Evolutionary conservation across 352 stramenopile species (phyloP).

Genomic region (Phytophthora agathidicida): DNA sequence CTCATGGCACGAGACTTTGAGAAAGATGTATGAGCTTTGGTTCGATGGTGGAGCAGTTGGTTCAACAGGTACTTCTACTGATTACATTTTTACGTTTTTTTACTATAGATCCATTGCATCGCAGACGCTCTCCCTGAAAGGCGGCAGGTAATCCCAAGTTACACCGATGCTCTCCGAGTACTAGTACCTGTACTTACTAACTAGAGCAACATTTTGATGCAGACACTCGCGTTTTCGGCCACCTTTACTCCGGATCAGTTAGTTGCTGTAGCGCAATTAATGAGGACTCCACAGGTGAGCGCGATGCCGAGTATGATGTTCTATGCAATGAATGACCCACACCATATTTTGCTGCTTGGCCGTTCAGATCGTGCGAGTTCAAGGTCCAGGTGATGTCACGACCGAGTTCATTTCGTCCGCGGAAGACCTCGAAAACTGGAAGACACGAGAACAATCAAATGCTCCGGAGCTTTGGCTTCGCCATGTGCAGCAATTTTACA

Average conservation of each 20-base stretch:
- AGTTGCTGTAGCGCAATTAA: conserved; percentile 46
- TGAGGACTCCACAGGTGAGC: conserved; percentile 66
- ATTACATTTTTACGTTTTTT: background rate
- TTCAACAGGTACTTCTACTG: conserved; percentile 1
- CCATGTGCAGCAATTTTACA: conserved; percentile 75
- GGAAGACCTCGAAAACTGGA: conserved; percentile 49
- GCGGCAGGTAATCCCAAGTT: conserved; percentile 53
- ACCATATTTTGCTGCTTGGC: background rate
- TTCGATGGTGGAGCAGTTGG: no score
- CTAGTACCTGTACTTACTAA: no score
- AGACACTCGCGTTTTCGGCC: conserved; percentile 81
- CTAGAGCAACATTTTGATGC: no score
- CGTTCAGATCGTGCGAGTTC: conserved; percentile 69
- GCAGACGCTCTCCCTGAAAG: conserved; percentile 55
- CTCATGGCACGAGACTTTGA: conserved; percentile 70
- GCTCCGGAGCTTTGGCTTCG: conserved; percentile 72
- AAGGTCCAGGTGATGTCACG: conserved; percentile 57
- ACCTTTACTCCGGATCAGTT: conserved; percentile 81
- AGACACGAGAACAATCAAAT: conserved; percentile 52
- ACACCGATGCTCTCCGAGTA: no score
- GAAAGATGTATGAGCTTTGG: conserved; percentile 46
- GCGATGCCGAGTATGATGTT: background rate
- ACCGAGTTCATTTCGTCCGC: conserved; percentile 67
- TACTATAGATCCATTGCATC: conserved; percentile 65
- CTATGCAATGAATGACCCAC: background rate